Base-by-base conservation (phyloP, 176 grass and related monocot genomes). In the Lolium perenne region DNA sequence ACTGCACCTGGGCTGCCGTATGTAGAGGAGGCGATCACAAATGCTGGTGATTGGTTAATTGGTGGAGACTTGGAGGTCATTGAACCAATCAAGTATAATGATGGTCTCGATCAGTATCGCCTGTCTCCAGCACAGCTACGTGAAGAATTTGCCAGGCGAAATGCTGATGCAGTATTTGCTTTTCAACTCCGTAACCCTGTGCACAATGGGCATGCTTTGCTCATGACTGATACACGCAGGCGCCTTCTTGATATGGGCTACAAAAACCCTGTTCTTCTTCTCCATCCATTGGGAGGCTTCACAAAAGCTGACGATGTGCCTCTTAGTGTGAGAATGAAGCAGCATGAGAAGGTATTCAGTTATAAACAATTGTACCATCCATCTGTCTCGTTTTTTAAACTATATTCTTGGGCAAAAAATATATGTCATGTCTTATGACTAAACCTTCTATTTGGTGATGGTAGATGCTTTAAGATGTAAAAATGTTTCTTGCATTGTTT, bases 171-270 rank as follows among this genome's bases (percentile, higher is more conserved):
- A 5, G 92, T 99, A 83, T 99, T 99, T 85, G 97, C 97, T 14
- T 99, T 99, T 80, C 97, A 99, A 83, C 97, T 99, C 40, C 97
- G 97, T 46, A 99, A 99, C 71, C 97, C 97, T 38, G 94, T 99
- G 62, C 97, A 99, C 82, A 99, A 99, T 61, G 97, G 97, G 12
- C 97, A 99, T 84, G 97, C 97, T 58, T 72, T 99, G 82, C 92
- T 99, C 62, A 99, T 99, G 97, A 99, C 97, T 1, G 97, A 99
- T 53, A 99, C 97, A 23, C 88, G 94, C 14, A 90, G 38, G 57
- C 85, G 92, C 21, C 93, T 99, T 81, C 90, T 99, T 9, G 88
- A 99, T 18, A 99, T 96, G 97, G 97, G 97, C 43, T 99, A 94
- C 32, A 91, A 90, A 82, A 99, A 99, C 49, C 97, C 97, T 71